phyloP scores from a whole-genome alignment of 352 stramenopile species.

The Paralagenidium karlingii region DNA sequence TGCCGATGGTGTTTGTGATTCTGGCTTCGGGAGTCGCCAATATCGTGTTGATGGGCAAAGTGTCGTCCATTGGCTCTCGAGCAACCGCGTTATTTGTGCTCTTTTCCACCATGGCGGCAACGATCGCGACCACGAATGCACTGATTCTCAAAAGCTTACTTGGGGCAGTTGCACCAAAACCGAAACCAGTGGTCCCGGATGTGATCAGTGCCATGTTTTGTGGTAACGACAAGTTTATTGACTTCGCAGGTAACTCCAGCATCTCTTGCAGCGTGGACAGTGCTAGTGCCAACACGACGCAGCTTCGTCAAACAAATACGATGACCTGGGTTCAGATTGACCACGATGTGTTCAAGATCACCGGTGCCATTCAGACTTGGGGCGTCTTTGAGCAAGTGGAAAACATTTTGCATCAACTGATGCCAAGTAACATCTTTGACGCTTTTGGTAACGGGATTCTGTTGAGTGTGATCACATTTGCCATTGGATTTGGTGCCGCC shows the following conservation, averaged over 20 bases:
- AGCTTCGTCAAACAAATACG: too few species aligned
- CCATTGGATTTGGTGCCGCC: conserved; percentile 15
- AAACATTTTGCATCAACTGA: conserved; percentile 34
- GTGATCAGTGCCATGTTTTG: conserved; percentile 18
- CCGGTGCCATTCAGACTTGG: conserved; percentile 10
- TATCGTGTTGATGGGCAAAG: conserved; percentile 52
- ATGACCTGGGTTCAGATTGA: conserved; percentile 18
- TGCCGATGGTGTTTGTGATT: conserved; percentile 60
- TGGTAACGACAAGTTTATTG: conserved; percentile 11
- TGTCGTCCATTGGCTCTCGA: conserved; percentile 34
- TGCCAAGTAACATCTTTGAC: conserved; percentile 24
- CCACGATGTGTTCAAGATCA: conserved; percentile 10
- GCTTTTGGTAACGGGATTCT: conserved; percentile 15
- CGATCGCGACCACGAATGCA: too few species aligned
- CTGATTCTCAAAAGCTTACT: conserved; percentile 12
- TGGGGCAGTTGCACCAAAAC: too few species aligned
- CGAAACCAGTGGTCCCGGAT: conserved; percentile 15
- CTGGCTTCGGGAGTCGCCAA: conserved; percentile 42
- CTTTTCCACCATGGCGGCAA: conserved; percentile 18
- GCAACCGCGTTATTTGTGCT: conserved; percentile 35
- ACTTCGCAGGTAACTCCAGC: neutral
- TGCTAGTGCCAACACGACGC: conserved; percentile 20
- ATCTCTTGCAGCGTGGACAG: conserved; percentile 21
- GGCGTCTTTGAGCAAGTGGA: conserved; percentile 38
- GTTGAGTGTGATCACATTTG: conserved; percentile 22